These are phyloP conservation scores for Colletotrichum nymphaeae DNA, from an alignment of 2,329 filamentous ascomycete genomes.

Conservation along the genomic window DNA sequence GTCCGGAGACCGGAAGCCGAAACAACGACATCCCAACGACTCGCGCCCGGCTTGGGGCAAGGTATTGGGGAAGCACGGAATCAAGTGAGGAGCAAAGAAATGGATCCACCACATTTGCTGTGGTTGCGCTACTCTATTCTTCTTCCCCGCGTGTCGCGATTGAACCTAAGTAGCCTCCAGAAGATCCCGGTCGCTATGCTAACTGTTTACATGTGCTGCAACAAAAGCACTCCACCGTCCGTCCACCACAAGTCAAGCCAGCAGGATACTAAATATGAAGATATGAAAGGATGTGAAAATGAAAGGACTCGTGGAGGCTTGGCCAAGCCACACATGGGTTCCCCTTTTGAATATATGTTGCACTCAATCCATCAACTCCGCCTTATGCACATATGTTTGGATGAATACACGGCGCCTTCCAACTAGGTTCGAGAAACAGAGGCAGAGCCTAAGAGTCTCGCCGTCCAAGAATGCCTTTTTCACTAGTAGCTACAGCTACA, in stretches of 20 bases:
- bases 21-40: conserved; percentile 7
- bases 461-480: conserved; percentile 10
- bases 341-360: conserved; percentile 25
- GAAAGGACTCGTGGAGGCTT: background rate
- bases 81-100: background rate
- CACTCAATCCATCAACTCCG: conserved; percentile 32
- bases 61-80: background rate
- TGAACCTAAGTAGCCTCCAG: conserved; percentile 24
- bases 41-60: background rate
- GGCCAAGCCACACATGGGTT: background rate
- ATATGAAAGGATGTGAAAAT: conserved; percentile 2
- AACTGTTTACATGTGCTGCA: conserved; percentile 30
- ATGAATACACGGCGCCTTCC: conserved; percentile 29
- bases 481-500: background rate
- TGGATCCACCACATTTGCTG: conserved; percentile 14
- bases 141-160: conserved; percentile 12
- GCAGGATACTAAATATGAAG: conserved; percentile 11
- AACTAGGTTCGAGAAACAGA: background rate
- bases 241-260: conserved; percentile 6
- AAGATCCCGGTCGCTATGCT: conserved; percentile 33
- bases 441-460: background rate
- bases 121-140: conserved; percentile 10
- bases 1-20: background rate
- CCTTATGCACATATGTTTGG: conserved; percentile 30
- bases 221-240: conserved; percentile 17